Percentiles rank a stretch among this genome's conserved stretches.
These are phyloP conservation scores for Sordariomycetes sp. DNA, from an alignment of 2,329 filamentous ascomycete genomes.

Conservation along the genomic window DNA sequence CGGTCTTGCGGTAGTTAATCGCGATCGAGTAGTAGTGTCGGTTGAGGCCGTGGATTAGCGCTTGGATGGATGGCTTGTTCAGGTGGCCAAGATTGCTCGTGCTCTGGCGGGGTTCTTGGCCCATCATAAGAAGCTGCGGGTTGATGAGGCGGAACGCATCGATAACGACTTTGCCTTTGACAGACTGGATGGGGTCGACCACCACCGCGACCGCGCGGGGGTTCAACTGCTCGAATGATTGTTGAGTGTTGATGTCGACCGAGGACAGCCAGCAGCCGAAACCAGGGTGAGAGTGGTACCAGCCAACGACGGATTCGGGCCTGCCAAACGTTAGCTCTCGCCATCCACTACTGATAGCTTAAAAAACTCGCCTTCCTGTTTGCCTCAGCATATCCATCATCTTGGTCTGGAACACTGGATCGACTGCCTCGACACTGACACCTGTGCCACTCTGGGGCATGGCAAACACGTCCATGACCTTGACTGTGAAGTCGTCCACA, in stretches of 20 bases:
- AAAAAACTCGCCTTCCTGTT: constrained; percentile 87
- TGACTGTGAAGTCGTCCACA: constrained; percentile 96
- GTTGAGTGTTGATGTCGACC: constrained; percentile 98
- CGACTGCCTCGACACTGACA: constrained; percentile 95
- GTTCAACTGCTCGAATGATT: constrained; percentile 98
- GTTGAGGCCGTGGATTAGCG: constrained; percentile 95
- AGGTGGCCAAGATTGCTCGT: constrained; percentile 96
- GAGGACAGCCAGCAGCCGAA: constrained; percentile 99
- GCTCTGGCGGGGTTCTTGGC: constrained; percentile 93
- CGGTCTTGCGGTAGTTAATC: constrained; percentile 97
- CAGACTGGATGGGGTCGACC: constrained; percentile 96
- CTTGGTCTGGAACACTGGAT: constrained; percentile 98
- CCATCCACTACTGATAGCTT: too few species aligned
- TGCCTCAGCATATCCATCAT: constrained; percentile 99
- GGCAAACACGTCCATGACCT: constrained; percentile 96
- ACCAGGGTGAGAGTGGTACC: constrained; percentile 98
- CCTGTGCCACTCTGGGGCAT: constrained; percentile 99
- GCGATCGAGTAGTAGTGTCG: constrained; percentile 98
- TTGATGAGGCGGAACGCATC: constrained; percentile 98
- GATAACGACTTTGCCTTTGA: constrained; percentile 99
- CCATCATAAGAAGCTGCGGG: constrained; percentile 94
- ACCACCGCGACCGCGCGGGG: constrained; percentile 95
- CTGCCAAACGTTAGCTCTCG: constrained; percentile 34
- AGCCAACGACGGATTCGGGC: constrained; percentile 94
- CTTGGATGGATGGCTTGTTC: constrained; percentile 99